These are phyloP conservation scores for Penicillium frequentans DNA, from an alignment of 2,329 filamentous ascomycete genomes.

Conservation along the genomic window DNA sequence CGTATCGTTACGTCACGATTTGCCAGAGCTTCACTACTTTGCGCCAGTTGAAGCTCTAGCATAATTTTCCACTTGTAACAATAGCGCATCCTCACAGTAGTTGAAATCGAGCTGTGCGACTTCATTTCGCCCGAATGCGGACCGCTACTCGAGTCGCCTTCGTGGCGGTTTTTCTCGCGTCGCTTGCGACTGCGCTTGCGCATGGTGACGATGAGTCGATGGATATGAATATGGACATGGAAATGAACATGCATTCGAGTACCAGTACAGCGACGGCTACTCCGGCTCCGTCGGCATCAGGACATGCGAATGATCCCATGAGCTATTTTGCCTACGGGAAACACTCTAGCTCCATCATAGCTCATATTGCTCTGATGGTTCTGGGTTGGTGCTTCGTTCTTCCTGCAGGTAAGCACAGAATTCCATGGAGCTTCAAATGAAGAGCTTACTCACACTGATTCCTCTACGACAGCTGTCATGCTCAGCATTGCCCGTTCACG, in stretches of 20 bases:
- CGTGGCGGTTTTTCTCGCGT: constrained; percentile 29
- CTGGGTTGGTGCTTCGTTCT: constrained; percentile 71
- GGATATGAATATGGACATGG: constrained; percentile 33
- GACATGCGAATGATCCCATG: constrained; percentile 32
- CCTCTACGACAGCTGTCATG: constrained; percentile 66
- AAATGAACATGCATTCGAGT: constrained; percentile 25
- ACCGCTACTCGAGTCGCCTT: constrained; percentile 27
- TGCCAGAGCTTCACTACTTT: constrained; percentile 18
- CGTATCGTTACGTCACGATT: constrained; percentile 26
- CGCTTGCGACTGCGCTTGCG: constrained; percentile 32
- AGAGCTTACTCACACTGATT: not conserved
- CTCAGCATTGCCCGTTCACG: constrained; percentile 79
- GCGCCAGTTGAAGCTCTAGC: constrained; percentile 15
- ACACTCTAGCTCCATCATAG: constrained; percentile 55
- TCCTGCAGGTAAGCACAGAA: constrained; percentile 63
- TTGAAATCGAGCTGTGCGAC: not conserved
- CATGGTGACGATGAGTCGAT: constrained; percentile 35
- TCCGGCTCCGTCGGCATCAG: constrained; percentile 8
- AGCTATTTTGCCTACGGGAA: constrained; percentile 47
- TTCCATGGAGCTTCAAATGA: not conserved
- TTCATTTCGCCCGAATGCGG: constrained; percentile 22
- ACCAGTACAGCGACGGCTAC: constrained; percentile 14
- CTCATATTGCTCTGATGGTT: constrained; percentile 70
- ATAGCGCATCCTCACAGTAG: not conserved
- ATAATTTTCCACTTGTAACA: constrained; percentile 7